Percentiles rank a stretch among this genome's conserved stretches.
phyloP scores from a whole-genome alignment of 495 filamentous ascomycete genomes.

The Clohesyomyces aquaticus region DNA sequence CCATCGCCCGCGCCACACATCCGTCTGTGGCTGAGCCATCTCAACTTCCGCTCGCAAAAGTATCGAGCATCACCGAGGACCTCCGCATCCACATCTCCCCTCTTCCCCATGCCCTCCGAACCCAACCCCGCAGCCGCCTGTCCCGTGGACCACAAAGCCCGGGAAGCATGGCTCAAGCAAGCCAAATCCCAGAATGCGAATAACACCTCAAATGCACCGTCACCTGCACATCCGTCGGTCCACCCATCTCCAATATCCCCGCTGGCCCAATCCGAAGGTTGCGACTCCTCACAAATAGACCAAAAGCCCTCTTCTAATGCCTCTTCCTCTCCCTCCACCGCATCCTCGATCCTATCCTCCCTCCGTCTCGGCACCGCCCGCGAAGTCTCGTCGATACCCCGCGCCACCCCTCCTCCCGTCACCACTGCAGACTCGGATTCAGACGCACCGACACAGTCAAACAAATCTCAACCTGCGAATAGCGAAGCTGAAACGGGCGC shows the following conservation, averaged over 20 bases:
- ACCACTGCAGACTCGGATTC: slow-evolving; percentile 38
- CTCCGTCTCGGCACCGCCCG: slow-evolving; percentile 60
- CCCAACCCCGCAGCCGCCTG: slow-evolving; percentile 56
- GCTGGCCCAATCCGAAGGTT: slow-evolving; percentile 36
- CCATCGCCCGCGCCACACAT: slow-evolving; percentile 13
- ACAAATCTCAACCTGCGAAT: slow-evolving; percentile 50
- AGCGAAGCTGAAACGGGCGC: slow-evolving; percentile 71
- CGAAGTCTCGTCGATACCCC: slow-evolving; percentile 82
- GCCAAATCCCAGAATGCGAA: slow-evolving; percentile 43
- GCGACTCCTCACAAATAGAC: slow-evolving; percentile 42
- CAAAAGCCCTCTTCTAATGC: too few relatives aligned
- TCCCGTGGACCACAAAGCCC: slow-evolving; percentile 85
- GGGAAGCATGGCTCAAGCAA: slow-evolving; percentile 77
- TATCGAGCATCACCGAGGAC: slow-evolving; percentile 15
- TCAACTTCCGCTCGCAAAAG: slow-evolving; percentile 19
- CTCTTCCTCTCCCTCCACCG: slow-evolving; percentile 42
- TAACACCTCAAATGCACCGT: too few relatives aligned
- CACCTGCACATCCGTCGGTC: too few relatives aligned
- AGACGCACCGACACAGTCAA: not conserved
- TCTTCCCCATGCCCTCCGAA: slow-evolving; percentile 45
- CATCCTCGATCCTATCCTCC: slow-evolving; percentile 30
- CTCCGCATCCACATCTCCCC: slow-evolving; percentile 11
- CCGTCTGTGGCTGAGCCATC: slow-evolving; percentile 2
- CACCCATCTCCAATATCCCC: slow-evolving; percentile 41
- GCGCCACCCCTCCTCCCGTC: slow-evolving; percentile 53